Conservation (phyloP, 75 land plant genomes). For the Selaginella moellendorffii region DNA sequence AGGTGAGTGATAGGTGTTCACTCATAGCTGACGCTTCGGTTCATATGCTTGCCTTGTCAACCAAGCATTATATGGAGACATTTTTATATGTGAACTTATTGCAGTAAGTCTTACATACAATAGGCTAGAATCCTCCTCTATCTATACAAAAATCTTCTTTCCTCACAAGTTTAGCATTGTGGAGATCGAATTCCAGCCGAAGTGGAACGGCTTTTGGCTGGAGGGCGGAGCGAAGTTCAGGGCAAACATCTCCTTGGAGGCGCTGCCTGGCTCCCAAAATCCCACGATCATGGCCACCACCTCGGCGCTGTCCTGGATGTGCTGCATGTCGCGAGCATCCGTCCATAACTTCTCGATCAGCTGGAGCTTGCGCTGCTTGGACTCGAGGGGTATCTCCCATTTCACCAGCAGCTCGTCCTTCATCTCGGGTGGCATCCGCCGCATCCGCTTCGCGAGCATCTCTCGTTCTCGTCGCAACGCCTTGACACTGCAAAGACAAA, state of each 20-base stretch:
- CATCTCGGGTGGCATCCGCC: constrained; percentile 52
- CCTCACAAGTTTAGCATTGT: constrained; percentile 12
- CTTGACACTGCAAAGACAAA: neutral
- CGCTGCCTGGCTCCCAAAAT: constrained; percentile 39
- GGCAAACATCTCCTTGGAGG: constrained; percentile 75
- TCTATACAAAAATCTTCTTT: no score
- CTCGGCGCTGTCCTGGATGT: constrained; percentile 79
- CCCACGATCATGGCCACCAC: constrained; percentile 91
- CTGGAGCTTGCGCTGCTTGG: constrained; percentile 82
- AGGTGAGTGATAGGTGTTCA: no score
- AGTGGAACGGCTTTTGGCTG: constrained; percentile 17
- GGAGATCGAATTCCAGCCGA: constrained; percentile 22
- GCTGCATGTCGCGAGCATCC: constrained; percentile 51
- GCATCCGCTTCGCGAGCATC: constrained; percentile 68
- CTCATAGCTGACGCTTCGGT: no score
- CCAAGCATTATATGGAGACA: no score
- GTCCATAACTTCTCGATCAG: constrained; percentile 75
- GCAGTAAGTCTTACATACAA: no score
- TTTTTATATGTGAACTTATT: no score
- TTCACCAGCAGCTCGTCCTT: constrained; percentile 48
- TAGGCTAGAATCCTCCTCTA: no score
- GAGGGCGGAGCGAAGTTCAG: constrained; percentile 36
- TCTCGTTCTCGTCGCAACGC: constrained; percentile 79
- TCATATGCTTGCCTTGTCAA: no score
- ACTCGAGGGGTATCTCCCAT: constrained; percentile 71